A percentile compares a stretch with the other conserved stretches of the same genome.
These are phyloP conservation scores for Angomonas deanei DNA, from an alignment of 208 protist genomes.

Conservation along the genomic window DNA sequence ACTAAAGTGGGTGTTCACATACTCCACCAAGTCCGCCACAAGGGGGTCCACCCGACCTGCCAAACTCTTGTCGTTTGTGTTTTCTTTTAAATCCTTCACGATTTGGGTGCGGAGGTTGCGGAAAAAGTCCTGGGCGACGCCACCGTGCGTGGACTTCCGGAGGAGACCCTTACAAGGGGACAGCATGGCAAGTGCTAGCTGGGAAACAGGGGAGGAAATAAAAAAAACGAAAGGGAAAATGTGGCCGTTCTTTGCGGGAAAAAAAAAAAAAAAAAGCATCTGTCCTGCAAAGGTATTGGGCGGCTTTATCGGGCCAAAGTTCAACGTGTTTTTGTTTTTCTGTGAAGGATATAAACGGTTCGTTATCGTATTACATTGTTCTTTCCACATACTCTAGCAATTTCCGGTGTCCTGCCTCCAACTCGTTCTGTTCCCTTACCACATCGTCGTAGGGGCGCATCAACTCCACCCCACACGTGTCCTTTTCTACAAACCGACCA, in stretches of 20 bases:
- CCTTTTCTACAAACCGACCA: constrained; percentile 73
- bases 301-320: too few relatives aligned
- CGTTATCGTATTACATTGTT: not conserved
- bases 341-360: not conserved
- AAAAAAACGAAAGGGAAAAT: not conserved
- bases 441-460: constrained; percentile 58
- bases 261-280: not conserved
- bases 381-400: not conserved
- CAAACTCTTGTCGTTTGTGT: constrained; percentile 74
- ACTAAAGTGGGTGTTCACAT: constrained; percentile 46
- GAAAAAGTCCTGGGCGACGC: constrained; percentile 38
- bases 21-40: constrained; percentile 34
- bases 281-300: too few relatives aligned
- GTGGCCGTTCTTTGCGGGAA: too few relatives aligned
- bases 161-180: not conserved
- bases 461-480: constrained; percentile 71
- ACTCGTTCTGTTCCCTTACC: constrained; percentile 9
- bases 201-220: not conserved
- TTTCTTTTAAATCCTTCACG: constrained; percentile 30
- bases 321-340: too few relatives aligned
- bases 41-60: constrained; percentile 63
- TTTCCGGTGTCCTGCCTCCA: constrained; percentile 8
- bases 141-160: constrained; percentile 22
- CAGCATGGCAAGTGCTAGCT: not conserved
- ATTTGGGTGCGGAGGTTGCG: constrained; percentile 31